Percentiles rank a stretch among this genome's conserved stretches.
Evolutionary conservation across 371 early-diverging fungal species (phyloP).

Genomic region (Mortierella sp.): DNA sequence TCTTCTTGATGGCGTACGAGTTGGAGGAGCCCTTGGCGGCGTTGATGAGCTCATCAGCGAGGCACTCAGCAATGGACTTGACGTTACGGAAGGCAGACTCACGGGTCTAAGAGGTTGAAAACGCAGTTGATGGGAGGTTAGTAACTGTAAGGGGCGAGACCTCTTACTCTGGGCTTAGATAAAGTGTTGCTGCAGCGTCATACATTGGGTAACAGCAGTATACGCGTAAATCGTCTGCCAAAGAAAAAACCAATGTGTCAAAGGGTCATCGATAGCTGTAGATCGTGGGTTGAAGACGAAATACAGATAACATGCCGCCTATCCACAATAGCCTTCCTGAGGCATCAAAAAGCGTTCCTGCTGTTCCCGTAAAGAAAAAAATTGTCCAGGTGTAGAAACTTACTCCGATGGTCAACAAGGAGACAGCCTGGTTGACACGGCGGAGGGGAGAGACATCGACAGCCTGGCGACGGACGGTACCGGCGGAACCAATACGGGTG

Average conservation of each 20-base stretch:
- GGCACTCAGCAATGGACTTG: slow-evolving; percentile 99
- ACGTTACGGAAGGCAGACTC: slow-evolving; percentile 90
- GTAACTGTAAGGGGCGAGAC: slow-evolving; percentile 62
- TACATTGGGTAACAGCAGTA: background rate
- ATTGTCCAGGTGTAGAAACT: slow-evolving; percentile 40
- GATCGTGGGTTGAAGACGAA: background rate
- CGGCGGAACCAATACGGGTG: slow-evolving; percentile 99
- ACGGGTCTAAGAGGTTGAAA: slow-evolving; percentile 56
- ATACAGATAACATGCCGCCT: background rate
- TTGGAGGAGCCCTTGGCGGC: slow-evolving; percentile 99
- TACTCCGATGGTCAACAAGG: slow-evolving; percentile 97
- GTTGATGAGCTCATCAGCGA: slow-evolving; percentile 99
- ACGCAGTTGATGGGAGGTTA: slow-evolving; percentile 20
- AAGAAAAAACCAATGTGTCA: background rate
- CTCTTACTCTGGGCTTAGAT: slow-evolving; percentile 58
- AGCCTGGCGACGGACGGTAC: slow-evolving; percentile 99
- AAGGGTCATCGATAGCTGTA: background rate
- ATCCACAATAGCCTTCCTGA: background rate
- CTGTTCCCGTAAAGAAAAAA: slow-evolving; percentile 14
- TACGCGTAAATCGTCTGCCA: background rate
- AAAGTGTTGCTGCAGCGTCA: slow-evolving; percentile 1
- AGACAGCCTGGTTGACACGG: slow-evolving; percentile 99
- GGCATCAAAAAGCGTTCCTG: background rate
- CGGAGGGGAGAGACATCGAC: slow-evolving; percentile 99
- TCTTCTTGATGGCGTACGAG: slow-evolving; percentile 99